Base-by-base conservation (phyloP, 192 early-diverging fungal genomes). In the Backusella morwellensis region DNA sequence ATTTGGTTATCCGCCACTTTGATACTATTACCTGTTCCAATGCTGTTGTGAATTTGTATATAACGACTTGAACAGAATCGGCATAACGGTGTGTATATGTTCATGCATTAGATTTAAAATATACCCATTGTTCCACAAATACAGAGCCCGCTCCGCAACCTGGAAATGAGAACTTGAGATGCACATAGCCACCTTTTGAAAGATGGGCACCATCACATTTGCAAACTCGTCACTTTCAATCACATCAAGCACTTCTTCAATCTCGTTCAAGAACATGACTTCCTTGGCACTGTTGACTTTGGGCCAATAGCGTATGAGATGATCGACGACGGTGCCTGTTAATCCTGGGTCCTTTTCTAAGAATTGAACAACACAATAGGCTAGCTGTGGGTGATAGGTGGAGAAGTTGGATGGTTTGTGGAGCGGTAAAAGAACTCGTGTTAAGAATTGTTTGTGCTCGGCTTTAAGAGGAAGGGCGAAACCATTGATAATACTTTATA, bases 281-380 rank as follows among this genome's bases (percentile, higher is more conserved):
- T 99, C 97, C 85, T 99, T 99, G 11, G 96, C 96, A 78, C 93
- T 96, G 89, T 99, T 99, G 52, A 99, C 96, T 85, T 98, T 99
- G 70, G 98, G 98, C 98, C 98, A 99, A 84, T 90, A 99, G 34
- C 96, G 89, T 75, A 99, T 84, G 50, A 99, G 83, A 6, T 94
- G 92, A 80, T 88, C 89, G 23, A 99, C 88, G 42, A 98, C 95
- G 88, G 95, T 96, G 94, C 70, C 92, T 89, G 97, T 98, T 69
- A 99, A 85, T 21, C 88, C 76, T 1, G 97, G 95, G 79, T 99
- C 98, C 85, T 99, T 99, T 75, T 99, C 97, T 67, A 99, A 86
- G 70, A 99, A 99, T 86, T 99, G 98, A 56, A 99, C 95, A 21
- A 98, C 96, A 75, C 98, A 99, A 82, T 99, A 99, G 1, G 96